Percentiles rank a stretch among this genome's conserved stretches.
Evolutionary conservation across 495 filamentous ascomycete species (phyloP).

Genomic region (Usnea hakonensis): DNA sequence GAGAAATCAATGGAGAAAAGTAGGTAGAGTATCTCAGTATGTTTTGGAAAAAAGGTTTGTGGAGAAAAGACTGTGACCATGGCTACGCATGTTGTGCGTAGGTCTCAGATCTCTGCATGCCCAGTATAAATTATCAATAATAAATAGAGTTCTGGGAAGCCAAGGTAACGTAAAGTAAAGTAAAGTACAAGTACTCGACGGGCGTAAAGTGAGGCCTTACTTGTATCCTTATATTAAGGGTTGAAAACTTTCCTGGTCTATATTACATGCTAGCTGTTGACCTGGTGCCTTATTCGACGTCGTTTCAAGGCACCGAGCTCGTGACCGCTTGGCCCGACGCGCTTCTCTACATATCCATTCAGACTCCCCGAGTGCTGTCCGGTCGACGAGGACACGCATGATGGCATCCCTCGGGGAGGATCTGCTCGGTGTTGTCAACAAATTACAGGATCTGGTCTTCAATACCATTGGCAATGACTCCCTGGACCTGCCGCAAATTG

Average conservation of each 20-base stretch:
- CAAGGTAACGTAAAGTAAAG: too few relatives aligned
- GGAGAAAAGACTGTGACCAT: too few relatives aligned
- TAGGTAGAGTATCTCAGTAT: too few relatives aligned
- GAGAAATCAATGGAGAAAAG: too few relatives aligned
- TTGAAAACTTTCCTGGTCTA: background rate
- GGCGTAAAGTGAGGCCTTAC: background rate
- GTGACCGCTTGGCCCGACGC: slow-evolving; percentile 11
- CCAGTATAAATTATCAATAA: too few relatives aligned
- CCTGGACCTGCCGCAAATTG: slow-evolving; percentile 94
- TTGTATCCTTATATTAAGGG: background rate
- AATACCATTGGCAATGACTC: slow-evolving; percentile 99
- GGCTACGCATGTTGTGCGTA: background rate
- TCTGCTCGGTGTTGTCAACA: slow-evolving; percentile 86
- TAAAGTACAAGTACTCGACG: too few relatives aligned
- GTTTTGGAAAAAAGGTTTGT: too few relatives aligned
- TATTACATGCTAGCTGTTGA: background rate
- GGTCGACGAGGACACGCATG: background rate
- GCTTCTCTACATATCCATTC: background rate
- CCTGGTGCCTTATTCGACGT: background rate
- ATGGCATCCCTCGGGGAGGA: slow-evolving; percentile 83
- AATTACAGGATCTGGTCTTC: slow-evolving; percentile 95
- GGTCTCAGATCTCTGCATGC: background rate
- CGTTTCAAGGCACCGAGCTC: slow-evolving; percentile 1
- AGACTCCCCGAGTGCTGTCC: slow-evolving; percentile 14
- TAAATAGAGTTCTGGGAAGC: too few relatives aligned